Evolutionary conservation across 2,329 filamentous ascomycete species (phyloP), one percentile per base, ranked within the genome.

Genomic region (Domatiomyces globalis): DNA sequence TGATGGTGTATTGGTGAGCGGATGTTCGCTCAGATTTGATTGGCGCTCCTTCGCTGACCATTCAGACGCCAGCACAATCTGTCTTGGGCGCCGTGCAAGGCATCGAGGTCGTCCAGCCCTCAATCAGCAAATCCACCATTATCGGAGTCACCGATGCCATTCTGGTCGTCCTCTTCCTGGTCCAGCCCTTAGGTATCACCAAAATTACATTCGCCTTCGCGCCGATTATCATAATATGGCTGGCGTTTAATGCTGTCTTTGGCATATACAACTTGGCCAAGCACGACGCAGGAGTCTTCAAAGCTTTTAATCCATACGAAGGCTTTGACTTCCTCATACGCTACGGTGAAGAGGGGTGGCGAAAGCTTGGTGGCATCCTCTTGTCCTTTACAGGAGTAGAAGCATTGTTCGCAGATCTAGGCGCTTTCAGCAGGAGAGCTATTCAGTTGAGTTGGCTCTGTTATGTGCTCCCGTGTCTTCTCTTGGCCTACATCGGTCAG

Each of bases 371-470:
- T 4, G 84, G 85, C 4, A 77, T 88, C 18, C 66, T 89, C 1
- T 74, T 89, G 8, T 77, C 81, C 2, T 88, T 89, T 60, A 88
- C 85, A 1, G 84, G 81, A 17, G 82, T 85, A n/a, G 85, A 88
- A 63, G 83, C 84, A 1, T 71, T 89, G 1, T 89, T 87, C 62
- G 84, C 85, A 2, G 84, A 89, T 60, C 71, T 89, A 5, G 85
- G 84, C 33, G 85, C 85, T 19, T 89, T 89, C 64, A 78, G 76
- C 64, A 74, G 77, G 55, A 49, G 75, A 43, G 83, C 85, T 0
- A 80, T 89, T 49, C 84, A 86, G 62, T 71, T 88, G 15, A 83
- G 77, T 44, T 89, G 85, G 85, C 69, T 87, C 3, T 71, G 73
- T 49, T 80, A 80, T 58, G 76, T 77, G 2, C 85, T 80, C 55